Evolutionary conservation across 2,329 filamentous ascomycete genomes (phyloP), one percentile per base, ranked within the genome.

Genomic region (Colletotrichum musae): DNA sequence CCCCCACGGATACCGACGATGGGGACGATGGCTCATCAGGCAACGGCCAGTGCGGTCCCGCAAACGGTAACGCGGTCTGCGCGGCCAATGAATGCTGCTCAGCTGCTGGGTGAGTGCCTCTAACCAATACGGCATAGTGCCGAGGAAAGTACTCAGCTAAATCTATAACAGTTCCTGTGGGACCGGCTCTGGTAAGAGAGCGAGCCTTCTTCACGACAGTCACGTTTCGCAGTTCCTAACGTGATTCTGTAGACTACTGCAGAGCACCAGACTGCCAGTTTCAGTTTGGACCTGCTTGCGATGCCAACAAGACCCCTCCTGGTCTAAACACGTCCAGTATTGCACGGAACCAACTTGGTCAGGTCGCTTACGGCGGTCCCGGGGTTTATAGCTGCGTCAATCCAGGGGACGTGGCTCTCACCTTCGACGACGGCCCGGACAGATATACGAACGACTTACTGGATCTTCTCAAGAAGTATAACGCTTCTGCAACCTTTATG

Each of bases 231-330:
- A 16, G 41, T 15, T 24, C 10, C 47, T 50, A 12, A 50, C 18
- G 21, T 6, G n/a, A 9, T 50, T 45, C n/a, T 62, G 6, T n/a
- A 63, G 68, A 70, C 15, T 47, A 87, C 76, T 89, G 87, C 77
- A 80, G 80, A 66, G 82, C 86, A 48, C 87, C 87, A 12, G 87
- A 88, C 73, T 89, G 87, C 71, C 80, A 85, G 68, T 85, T 87
- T 73, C 75, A 81, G 71, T 87, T 85, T 71, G 86, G 85, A 16
- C 79, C 86, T 16, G 84, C 77, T 15, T 89, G 87, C 74, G 86
- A 88, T 72, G 86, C 83, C 59, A 87, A 88, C 74, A 80, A 39
- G 86, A 87, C 6, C 72, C 81, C 21, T 4, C 16, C 64, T 24
- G 87, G 87, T 16, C 76, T 79, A n/a, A 86, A 86, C 71, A 89